A percentile compares a stretch with the other conserved stretches of the same genome.
phyloP scores from a whole-genome alignment of 164 flowering plant genomes.

The Cinnamomum chago region DNA sequence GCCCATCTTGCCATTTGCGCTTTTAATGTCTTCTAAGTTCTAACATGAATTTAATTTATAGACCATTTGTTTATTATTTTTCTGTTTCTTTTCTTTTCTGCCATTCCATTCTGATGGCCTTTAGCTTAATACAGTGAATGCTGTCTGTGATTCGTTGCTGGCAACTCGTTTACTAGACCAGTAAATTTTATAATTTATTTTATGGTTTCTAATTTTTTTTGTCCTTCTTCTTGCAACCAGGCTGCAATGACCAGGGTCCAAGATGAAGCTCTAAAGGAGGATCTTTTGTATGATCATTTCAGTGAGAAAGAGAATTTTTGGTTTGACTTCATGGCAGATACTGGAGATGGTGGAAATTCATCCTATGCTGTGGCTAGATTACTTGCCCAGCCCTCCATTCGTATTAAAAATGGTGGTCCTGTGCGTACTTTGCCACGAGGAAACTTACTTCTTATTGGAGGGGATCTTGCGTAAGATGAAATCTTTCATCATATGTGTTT shows the following conservation, averaged over 20 bases:
- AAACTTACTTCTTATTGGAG: slow-evolving; percentile 84
- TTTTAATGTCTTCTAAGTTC: not conserved
- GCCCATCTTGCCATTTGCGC: not conserved
- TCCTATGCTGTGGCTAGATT: slow-evolving; percentile 84
- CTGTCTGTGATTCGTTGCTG: not conserved
- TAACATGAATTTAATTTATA: not conserved
- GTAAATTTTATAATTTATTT: not conserved
- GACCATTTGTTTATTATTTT: not conserved
- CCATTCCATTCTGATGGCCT: too few species aligned
- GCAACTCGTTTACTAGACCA: not conserved
- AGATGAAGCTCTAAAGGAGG: slow-evolving; percentile 50
- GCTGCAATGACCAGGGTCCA: slow-evolving; percentile 81
- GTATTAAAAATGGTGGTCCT: slow-evolving; percentile 29
- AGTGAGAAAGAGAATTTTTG: slow-evolving; percentile 77
- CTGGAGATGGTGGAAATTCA: slow-evolving; percentile 99
- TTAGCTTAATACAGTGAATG: not conserved
- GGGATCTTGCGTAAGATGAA: slow-evolving; percentile 96
- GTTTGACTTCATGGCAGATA: slow-evolving; percentile 99
- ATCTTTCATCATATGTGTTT: not conserved
- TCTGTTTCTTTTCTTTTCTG: too few species aligned
- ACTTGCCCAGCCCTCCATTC: slow-evolving; percentile 82
- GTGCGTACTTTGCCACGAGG: slow-evolving; percentile 58
- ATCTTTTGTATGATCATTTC: slow-evolving; percentile 73
- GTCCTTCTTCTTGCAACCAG: slow-evolving; percentile 30
- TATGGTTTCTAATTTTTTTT: not conserved